phyloP scores from a whole-genome alignment of 2,329 filamentous ascomycete genomes.

The Talaromyces pinophilus region DNA sequence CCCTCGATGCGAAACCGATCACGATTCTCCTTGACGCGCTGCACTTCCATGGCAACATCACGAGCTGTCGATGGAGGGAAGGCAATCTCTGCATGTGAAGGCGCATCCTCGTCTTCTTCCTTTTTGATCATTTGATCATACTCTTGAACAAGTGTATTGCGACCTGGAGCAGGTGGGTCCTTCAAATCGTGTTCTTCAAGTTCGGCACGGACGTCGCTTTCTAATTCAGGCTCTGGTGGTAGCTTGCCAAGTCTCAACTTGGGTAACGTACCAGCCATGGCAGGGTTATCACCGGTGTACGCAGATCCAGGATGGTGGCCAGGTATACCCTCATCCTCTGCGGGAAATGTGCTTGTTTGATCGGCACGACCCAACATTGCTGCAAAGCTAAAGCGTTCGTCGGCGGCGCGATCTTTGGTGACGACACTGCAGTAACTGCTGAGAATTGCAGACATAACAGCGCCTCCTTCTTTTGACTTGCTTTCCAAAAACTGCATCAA shows the following conservation, averaged over 20 bases:
- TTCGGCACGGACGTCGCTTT: constrained; percentile 82
- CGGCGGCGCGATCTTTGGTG: constrained; percentile 59
- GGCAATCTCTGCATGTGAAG: constrained; percentile 75
- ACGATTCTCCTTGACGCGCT: constrained; percentile 88
- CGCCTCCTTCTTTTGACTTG: constrained; percentile 78
- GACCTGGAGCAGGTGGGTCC: constrained; percentile 69
- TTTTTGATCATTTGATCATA: constrained; percentile 87
- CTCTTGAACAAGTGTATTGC: constrained; percentile 75
- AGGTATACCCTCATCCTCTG: constrained; percentile 69
- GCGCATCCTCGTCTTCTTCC: constrained; percentile 83
- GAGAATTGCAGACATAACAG: constrained; percentile 74
- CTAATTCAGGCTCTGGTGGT: constrained; percentile 78
- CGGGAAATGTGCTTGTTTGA: constrained; percentile 59
- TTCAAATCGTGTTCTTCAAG: constrained; percentile 81
- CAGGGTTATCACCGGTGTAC: constrained; percentile 59
- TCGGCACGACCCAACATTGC: constrained; percentile 59
- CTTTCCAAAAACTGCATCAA: constrained; percentile 86
- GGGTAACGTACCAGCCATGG: constrained; percentile 57
- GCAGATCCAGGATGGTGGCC: constrained; percentile 67
- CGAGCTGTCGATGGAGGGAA: constrained; percentile 83
- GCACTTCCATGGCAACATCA: constrained; percentile 91
- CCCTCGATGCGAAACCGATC: constrained; percentile 88
- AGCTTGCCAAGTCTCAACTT: constrained; percentile 76
- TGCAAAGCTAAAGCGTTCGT: constrained; percentile 61
- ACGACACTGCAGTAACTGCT: constrained; percentile 60